Percentiles rank a stretch among this genome's conserved stretches.
Conservation (phyloP, 345 rosid species). For the Gossypium raimondii region DNA sequence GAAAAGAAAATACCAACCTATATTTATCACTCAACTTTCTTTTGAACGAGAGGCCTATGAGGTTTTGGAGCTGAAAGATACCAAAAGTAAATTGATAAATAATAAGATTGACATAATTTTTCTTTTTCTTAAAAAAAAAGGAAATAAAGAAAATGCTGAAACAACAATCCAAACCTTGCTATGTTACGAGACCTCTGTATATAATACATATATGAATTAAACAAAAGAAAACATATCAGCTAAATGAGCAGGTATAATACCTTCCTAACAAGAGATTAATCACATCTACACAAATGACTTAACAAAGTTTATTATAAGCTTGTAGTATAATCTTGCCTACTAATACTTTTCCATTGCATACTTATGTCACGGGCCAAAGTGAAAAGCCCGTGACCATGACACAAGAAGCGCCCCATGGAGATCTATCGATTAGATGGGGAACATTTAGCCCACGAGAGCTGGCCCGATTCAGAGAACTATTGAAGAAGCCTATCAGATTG, state of each 20-base stretch:
- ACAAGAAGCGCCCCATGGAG: no score
- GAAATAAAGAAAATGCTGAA: background rate
- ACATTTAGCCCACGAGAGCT: no score
- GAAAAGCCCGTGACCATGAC: no score
- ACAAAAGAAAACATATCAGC: background rate
- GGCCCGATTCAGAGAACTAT: no score
- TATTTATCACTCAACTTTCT: slow-evolving; percentile 17
- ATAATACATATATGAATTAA: background rate
- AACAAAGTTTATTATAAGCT: background rate
- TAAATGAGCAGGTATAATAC: background rate
- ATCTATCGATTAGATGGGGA: no score
- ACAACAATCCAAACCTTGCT: background rate
- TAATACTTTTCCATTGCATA: background rate
- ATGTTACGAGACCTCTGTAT: background rate
- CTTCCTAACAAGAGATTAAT: background rate
- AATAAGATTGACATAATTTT: background rate
- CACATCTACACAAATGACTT: background rate
- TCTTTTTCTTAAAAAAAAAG: background rate
- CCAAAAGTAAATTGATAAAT: background rate
- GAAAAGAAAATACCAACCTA: background rate
- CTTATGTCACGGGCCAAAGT: no score
- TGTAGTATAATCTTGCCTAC: background rate
- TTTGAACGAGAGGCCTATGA: slow-evolving; percentile 37
- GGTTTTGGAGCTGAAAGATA: slow-evolving; percentile 43
- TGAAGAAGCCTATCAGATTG: no score